Conservation (phyloP, 163 green algal species). For the Scenedesmus sp. region DNA sequence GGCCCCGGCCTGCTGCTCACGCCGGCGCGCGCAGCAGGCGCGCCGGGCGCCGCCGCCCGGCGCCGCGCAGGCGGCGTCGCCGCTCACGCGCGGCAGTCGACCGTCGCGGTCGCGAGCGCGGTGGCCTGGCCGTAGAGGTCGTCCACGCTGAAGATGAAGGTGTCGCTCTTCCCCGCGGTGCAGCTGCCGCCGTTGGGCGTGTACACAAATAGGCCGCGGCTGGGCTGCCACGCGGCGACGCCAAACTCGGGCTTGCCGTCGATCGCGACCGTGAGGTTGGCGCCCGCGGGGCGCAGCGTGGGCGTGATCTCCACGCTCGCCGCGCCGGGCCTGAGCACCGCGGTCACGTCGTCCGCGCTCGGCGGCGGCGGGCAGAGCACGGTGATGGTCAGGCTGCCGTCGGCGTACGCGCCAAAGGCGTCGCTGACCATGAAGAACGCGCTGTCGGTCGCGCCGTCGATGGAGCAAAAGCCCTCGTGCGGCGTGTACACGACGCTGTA, state of each 20-base stretch:
- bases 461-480: constrained; percentile 4
- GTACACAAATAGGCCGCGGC: not conserved
- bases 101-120: not conserved
- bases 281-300: not conserved
- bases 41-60: no score
- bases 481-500: constrained; percentile 12
- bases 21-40: no score
- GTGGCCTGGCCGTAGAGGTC: constrained; percentile 26
- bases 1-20: no score
- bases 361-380: constrained; percentile 18
- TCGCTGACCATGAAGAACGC: constrained; percentile 23
- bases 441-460: not conserved
- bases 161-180: not conserved
- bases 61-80: no score
- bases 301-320: constrained; percentile 1
- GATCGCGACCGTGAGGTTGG: not conserved
- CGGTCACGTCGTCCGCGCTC: not conserved
- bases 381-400: constrained; percentile 19
- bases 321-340: not conserved
- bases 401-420: constrained; percentile 3
- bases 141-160: constrained; percentile 10
- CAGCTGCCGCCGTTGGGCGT: not conserved
- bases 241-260: not conserved
- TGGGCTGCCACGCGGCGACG: not conserved
- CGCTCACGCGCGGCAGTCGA: no score